Evolutionary conservation across 2,329 filamentous ascomycete species (phyloP).

Genomic region (Stachybotrys chartarum): DNA sequence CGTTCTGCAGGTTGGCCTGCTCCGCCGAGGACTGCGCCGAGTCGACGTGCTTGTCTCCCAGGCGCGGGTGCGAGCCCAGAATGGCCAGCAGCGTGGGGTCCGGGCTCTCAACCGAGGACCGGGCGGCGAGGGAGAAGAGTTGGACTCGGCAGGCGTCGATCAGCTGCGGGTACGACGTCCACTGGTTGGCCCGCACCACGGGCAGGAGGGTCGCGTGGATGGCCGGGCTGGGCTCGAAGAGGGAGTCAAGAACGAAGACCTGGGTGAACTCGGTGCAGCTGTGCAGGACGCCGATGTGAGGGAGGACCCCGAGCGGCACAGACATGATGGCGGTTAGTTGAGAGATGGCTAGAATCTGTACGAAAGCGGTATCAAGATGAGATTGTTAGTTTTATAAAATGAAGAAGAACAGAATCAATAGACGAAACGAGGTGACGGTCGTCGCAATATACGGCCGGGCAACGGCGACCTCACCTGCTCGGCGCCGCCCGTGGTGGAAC

Average conservation of each 20-base stretch:
- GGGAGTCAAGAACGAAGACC: constrained; percentile 58
- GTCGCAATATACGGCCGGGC: neutral
- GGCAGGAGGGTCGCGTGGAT: constrained; percentile 68
- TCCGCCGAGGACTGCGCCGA: constrained; percentile 75
- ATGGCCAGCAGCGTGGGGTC: constrained; percentile 57
- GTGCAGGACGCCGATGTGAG: constrained; percentile 48
- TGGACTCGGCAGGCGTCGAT: constrained; percentile 59
- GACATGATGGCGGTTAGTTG: neutral
- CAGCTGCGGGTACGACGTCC: constrained; percentile 61
- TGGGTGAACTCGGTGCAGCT: constrained; percentile 48
- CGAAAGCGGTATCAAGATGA: neutral
- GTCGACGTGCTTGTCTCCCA: constrained; percentile 76
- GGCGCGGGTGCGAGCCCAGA: constrained; percentile 72
- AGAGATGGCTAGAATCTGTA: no score
- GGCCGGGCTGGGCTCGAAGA: constrained; percentile 76
- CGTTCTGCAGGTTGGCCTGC: constrained; percentile 66
- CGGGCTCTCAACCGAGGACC: constrained; percentile 38
- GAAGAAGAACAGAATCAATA: no score
- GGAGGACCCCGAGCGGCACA: constrained; percentile 30
- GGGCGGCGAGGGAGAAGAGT: constrained; percentile 52
- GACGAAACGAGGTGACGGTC: no score
- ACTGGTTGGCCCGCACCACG: constrained; percentile 48
- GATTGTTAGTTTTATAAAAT: neutral
- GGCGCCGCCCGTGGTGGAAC: neutral
- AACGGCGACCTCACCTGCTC: neutral